Percentiles rank a stretch among this genome's conserved stretches.
These are phyloP conservation scores for Penicillium sp. DNA, from an alignment of 2,329 filamentous ascomycete genomes.

Conservation along the genomic window DNA sequence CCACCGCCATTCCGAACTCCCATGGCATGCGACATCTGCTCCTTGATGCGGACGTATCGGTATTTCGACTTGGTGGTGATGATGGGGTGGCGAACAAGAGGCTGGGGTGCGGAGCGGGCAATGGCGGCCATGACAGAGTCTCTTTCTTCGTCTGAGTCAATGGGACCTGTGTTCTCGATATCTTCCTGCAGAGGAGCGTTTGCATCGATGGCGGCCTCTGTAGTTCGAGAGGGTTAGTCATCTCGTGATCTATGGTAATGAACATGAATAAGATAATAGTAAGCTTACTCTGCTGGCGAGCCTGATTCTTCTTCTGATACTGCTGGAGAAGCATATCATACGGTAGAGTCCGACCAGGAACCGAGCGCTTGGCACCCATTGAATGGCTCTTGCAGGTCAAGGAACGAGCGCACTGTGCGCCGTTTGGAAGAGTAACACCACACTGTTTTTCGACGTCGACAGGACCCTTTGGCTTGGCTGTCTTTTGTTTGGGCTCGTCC, in stretches of 20 bases:
- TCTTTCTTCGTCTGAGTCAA: slow-evolving; percentile 95
- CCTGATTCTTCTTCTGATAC: slow-evolving; percentile 97
- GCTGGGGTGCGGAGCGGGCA: slow-evolving; percentile 71
- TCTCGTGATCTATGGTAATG: slow-evolving; percentile 21
- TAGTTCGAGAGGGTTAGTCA: slow-evolving; percentile 21
- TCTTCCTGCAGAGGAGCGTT: slow-evolving; percentile 88
- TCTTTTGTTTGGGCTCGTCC: slow-evolving; percentile 81
- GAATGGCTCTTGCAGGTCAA: slow-evolving; percentile 90
- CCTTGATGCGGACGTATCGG: slow-evolving; percentile 61
- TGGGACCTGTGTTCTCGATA: slow-evolving; percentile 72
- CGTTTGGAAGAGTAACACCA: slow-evolving; percentile 80
- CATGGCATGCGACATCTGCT: slow-evolving; percentile 60
- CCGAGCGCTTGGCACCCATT: slow-evolving; percentile 91
- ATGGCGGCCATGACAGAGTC: slow-evolving; percentile 81
- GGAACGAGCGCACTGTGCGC: slow-evolving; percentile 80
- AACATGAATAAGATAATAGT: not conserved
- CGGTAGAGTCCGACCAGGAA: slow-evolving; percentile 79
- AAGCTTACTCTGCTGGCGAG: slow-evolving; percentile 86
- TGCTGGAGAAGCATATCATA: slow-evolving; percentile 89
- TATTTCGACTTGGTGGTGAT: slow-evolving; percentile 55
- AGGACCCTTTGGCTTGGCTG: slow-evolving; percentile 81
- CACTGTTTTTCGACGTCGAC: slow-evolving; percentile 94
- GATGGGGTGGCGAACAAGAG: slow-evolving; percentile 64
- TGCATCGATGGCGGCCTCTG: slow-evolving; percentile 90
- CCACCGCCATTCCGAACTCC: slow-evolving; percentile 49